A percentile compares a stretch with the other conserved stretches of the same genome.
Evolutionary conservation across 2,329 filamentous ascomycete genomes (phyloP).

Genomic region (Calycina marina): DNA sequence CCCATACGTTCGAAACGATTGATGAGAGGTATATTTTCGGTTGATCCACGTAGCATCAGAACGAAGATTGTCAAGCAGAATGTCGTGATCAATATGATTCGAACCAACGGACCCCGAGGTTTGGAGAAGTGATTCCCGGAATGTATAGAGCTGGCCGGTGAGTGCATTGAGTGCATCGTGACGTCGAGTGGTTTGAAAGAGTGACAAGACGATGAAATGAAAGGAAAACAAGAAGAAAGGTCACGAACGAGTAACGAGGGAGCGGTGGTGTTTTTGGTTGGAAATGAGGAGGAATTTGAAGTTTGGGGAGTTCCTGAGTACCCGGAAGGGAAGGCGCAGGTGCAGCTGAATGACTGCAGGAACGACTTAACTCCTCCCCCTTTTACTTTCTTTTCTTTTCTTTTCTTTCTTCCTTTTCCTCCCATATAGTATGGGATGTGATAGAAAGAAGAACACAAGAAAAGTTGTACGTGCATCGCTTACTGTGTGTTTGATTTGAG

Average conservation of each 20-base stretch:
- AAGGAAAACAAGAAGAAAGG: not conserved
- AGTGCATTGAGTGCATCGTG: not conserved
- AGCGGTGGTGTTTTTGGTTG: no score
- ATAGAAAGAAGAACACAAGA: no score
- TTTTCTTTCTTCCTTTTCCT: not conserved
- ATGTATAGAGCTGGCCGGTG: conserved; percentile 1
- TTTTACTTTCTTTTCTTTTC: not conserved
- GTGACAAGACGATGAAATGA: not conserved
- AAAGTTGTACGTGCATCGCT: no score
- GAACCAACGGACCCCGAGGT: conserved; percentile 12
- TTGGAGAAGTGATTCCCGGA: conserved; percentile 7
- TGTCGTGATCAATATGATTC: conserved; percentile 11
- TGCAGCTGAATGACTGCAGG: no score
- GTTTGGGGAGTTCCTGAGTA: no score
- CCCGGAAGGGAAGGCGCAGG: no score
- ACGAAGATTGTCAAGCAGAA: conserved; percentile 14
- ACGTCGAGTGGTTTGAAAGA: not conserved
- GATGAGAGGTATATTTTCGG: not conserved
- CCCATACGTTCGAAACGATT: no score
- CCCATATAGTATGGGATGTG: no score
- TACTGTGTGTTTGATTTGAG: no score
- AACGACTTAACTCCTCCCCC: not conserved
- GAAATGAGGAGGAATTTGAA: no score
- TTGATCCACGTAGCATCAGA: conserved; percentile 11
- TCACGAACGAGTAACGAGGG: no score